Conservation (phyloP, 148 eudicot species). For the Polygonum aviculare region DNA sequence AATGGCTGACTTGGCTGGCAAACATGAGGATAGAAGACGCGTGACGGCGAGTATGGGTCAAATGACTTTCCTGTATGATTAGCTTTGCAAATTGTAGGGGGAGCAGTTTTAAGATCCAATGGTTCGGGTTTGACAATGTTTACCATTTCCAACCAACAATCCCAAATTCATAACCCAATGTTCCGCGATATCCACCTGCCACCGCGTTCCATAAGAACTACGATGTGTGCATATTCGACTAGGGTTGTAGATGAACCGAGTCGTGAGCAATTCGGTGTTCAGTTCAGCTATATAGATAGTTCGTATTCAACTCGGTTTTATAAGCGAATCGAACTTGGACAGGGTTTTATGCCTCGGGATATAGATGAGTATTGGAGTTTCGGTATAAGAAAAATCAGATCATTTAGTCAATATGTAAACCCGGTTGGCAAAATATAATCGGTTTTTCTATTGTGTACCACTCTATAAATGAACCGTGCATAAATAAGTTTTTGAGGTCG, state of each 20-base stretch:
- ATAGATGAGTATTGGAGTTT: no score
- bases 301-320: no score
- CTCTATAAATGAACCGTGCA: no score
- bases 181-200: not conserved
- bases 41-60: conserved; percentile 3
- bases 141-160: conserved; percentile 1
- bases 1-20: not conserved
- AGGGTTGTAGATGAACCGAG: no score
- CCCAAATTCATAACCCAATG: not conserved
- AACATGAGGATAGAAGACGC: not conserved
- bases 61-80: not conserved
- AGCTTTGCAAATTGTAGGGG: not conserved
- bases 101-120: conserved; percentile 2
- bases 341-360: not conserved
- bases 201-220: not conserved
- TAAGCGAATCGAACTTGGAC: not conserved
- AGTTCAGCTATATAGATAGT: no score
- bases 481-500: no score
- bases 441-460: no score
- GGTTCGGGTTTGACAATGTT: not conserved
- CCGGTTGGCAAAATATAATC: no score
- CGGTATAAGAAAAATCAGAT: no score
- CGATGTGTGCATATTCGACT: no score
- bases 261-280: no score
- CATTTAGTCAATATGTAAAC: no score